Conservation (phyloP, 305 asterid species). For the Euphrasia arctica region DNA sequence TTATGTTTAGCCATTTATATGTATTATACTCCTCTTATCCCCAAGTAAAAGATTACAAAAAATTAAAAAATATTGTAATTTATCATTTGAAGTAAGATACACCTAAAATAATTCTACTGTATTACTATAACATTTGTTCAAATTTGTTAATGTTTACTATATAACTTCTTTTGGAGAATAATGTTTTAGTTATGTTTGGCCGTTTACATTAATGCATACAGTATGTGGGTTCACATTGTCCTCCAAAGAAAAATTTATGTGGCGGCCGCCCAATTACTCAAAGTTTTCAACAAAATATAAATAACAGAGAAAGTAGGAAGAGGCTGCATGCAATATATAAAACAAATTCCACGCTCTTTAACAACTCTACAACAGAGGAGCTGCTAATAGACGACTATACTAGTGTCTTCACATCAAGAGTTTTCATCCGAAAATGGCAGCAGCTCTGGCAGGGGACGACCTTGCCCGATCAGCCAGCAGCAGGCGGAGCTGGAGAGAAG, state of each 20-base stretch:
- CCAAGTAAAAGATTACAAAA: too few relatives aligned
- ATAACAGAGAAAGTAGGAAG: slow-evolving; percentile 6
- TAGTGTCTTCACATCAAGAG: neutral
- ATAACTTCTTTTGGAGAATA: too few relatives aligned
- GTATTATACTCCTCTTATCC: too few relatives aligned
- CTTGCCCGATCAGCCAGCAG: slow-evolving; percentile 41
- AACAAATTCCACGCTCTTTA: slow-evolving; percentile 15
- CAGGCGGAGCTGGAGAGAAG: slow-evolving; percentile 61
- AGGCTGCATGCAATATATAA: slow-evolving; percentile 4
- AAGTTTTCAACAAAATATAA: slow-evolving; percentile 7
- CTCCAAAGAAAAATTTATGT: neutral
- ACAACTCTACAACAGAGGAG: neutral
- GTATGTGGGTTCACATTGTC: neutral
- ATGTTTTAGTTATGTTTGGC: too few relatives aligned
- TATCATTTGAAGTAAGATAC: too few relatives aligned
- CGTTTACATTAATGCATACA: too few relatives aligned
- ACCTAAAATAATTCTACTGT: too few relatives aligned
- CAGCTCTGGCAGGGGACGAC: slow-evolving; percentile 51
- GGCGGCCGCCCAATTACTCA: neutral
- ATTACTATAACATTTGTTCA: too few relatives aligned
- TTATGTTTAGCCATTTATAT: too few relatives aligned
- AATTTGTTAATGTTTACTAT: too few relatives aligned
- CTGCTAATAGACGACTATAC: too few relatives aligned
- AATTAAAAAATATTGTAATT: too few relatives aligned
- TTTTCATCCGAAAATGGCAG: slow-evolving; percentile 29